phyloP scores from a whole-genome alignment of 768 basidiomycete genomes.

The Hygrophorus russula region DNA sequence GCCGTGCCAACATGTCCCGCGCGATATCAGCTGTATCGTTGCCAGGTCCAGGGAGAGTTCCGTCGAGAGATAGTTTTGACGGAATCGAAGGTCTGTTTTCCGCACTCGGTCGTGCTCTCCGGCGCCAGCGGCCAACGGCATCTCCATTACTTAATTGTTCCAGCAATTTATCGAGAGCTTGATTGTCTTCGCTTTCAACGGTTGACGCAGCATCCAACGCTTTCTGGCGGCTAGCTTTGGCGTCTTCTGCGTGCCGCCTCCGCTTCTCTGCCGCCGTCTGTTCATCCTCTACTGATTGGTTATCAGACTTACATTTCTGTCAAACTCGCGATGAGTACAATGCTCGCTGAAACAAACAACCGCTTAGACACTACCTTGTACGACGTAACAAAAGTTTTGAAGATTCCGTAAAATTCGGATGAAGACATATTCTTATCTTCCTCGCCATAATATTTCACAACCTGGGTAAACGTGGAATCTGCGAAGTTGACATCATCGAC shows the following conservation, averaged over 20 bases:
- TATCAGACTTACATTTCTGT: conserved; percentile 84
- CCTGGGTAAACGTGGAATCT: conserved; percentile 73
- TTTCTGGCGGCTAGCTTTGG: conserved; percentile 44
- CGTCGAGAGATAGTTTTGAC: conserved; percentile 23
- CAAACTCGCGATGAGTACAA: background rate
- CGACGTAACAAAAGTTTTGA: conserved; percentile 94
- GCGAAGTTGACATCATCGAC: conserved; percentile 82
- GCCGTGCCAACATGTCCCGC: conserved; percentile 61
- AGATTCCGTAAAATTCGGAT: conserved; percentile 90
- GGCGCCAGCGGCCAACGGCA: conserved; percentile 42
- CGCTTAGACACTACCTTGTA: conserved; percentile 49
- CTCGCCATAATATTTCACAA: conserved; percentile 87
- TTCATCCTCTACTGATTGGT: conserved; percentile 65
- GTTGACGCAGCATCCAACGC: conserved; percentile 24
- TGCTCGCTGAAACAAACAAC: background rate
- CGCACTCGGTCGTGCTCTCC: conserved; percentile 33
- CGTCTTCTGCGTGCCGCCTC: conserved; percentile 54
- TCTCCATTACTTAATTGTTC: conserved; percentile 65
- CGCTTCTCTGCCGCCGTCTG: conserved; percentile 57
- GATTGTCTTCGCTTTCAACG: conserved; percentile 38
- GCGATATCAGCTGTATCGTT: conserved; percentile 49
- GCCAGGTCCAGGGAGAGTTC: conserved; percentile 18
- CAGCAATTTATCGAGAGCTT: conserved; percentile 58
- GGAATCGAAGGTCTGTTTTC: conserved; percentile 23
- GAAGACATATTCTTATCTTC: conserved; percentile 81